Evolutionary conservation across 331 rosid genomes (phyloP).

Genomic region (Saraca asoca): DNA sequence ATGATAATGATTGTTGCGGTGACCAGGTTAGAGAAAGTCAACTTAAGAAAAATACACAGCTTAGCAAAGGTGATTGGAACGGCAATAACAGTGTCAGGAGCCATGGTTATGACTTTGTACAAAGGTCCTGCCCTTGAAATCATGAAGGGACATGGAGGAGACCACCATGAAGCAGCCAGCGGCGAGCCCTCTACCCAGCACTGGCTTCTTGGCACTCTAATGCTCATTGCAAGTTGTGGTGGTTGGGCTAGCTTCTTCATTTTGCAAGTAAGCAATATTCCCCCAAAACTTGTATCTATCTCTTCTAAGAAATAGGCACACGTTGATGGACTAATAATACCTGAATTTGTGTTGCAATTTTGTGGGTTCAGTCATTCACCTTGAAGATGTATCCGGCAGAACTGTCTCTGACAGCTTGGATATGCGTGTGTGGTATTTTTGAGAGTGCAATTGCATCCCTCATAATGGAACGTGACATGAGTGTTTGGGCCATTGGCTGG

Average conservation of each 20-base stretch:
- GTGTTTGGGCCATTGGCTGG: constrained; percentile 80
- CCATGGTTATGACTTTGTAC: constrained; percentile 87
- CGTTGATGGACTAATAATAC: neutral
- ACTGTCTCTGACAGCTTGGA: constrained; percentile 80
- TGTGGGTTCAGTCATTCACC: constrained; percentile 66
- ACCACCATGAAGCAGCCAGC: constrained; percentile 33
- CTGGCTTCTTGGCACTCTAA: constrained; percentile 63
- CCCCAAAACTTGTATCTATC: too few relatives aligned
- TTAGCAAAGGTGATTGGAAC: constrained; percentile 76
- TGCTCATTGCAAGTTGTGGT: constrained; percentile 66
- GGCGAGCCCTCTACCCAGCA: constrained; percentile 50
- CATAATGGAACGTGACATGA: constrained; percentile 61
- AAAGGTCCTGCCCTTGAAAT: constrained; percentile 70
- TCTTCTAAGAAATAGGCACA: too few relatives aligned
- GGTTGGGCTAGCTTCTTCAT: constrained; percentile 94
- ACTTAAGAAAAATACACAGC: constrained; percentile 61
- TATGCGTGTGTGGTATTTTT: constrained; percentile 63
- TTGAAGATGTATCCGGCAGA: constrained; percentile 83
- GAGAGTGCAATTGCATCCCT: constrained; percentile 71
- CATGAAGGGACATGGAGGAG: constrained; percentile 43
- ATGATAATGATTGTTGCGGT: neutral
- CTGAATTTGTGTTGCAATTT: constrained; percentile 7
- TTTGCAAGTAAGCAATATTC: constrained; percentile 58
- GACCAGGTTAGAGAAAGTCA: constrained; percentile 68
- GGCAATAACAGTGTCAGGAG: constrained; percentile 73